Evolutionary conservation across 768 basidiomycete species (phyloP).

Genomic region (Tricholoma saponaceum): DNA sequence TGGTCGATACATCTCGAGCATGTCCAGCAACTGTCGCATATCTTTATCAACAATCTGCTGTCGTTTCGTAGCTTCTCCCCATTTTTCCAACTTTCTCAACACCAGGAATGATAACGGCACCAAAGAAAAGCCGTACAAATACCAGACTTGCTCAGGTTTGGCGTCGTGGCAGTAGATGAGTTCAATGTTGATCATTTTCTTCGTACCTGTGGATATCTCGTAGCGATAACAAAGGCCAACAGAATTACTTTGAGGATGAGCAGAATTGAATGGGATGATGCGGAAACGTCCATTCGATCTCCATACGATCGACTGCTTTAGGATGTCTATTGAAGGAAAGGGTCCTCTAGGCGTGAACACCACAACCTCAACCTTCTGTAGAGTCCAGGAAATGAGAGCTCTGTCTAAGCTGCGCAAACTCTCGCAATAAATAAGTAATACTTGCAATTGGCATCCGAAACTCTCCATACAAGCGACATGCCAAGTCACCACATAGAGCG

Average conservation of each 20-base stretch:
- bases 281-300: neutral
- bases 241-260: neutral
- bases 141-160: neutral
- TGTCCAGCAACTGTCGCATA: conserved; percentile 1
- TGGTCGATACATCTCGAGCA: neutral
- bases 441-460: conserved; percentile 1
- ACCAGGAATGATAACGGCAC: conserved; percentile 5
- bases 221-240: conserved; percentile 3
- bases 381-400: neutral
- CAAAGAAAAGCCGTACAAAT: conserved; percentile 4
- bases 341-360: conserved; percentile 1
- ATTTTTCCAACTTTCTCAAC: conserved; percentile 7
- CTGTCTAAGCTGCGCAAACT: neutral
- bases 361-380: conserved; percentile 5
- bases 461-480: conserved; percentile 4
- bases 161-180: conserved; percentile 1
- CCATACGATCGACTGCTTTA: conserved; percentile 4
- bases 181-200: neutral
- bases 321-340: neutral
- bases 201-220: neutral
- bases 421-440: neutral
- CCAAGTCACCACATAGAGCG: conserved; percentile 9
- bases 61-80: neutral
- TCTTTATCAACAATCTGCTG: neutral
- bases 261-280: neutral